Conservation (phyloP, 352 stramenopile species). For the Phytophthora foliorum region DNA sequence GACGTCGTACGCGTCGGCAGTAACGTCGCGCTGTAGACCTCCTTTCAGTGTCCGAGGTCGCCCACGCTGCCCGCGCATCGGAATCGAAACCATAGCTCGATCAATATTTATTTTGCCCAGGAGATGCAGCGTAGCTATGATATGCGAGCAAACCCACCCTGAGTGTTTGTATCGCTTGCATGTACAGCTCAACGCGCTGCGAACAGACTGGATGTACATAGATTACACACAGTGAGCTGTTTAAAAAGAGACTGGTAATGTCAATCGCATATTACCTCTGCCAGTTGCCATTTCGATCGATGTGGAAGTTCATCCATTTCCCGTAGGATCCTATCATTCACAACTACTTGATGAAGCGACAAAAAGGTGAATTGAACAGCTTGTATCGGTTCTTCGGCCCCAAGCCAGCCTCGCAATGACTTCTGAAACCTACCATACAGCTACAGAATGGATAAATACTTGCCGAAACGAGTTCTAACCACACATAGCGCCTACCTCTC, state of each 20-base stretch:
- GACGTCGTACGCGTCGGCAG: neutral
- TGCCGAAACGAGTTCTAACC: too few relatives aligned
- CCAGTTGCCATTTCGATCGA: neutral
- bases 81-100: neutral
- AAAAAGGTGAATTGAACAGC: neutral
- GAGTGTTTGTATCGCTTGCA: constrained; percentile 13
- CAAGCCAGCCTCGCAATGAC: neutral
- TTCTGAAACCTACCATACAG: neutral
- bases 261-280: neutral
- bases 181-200: constrained; percentile 1
- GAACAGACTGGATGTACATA: too few relatives aligned
- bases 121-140: constrained; percentile 8
- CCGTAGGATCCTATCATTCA: neutral
- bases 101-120: constrained; percentile 14
- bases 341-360: neutral
- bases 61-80: neutral
- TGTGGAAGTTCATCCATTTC: neutral
- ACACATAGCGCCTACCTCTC: neutral
- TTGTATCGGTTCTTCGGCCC: neutral
- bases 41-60: neutral
- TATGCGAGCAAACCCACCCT: constrained; percentile 10
- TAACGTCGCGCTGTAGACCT: neutral
- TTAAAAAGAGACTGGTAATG: too few relatives aligned
- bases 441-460: too few relatives aligned
- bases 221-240: too few relatives aligned